phyloP scores from a whole-genome alignment of 306 rosid species.

The Astragalus membranaceus region DNA sequence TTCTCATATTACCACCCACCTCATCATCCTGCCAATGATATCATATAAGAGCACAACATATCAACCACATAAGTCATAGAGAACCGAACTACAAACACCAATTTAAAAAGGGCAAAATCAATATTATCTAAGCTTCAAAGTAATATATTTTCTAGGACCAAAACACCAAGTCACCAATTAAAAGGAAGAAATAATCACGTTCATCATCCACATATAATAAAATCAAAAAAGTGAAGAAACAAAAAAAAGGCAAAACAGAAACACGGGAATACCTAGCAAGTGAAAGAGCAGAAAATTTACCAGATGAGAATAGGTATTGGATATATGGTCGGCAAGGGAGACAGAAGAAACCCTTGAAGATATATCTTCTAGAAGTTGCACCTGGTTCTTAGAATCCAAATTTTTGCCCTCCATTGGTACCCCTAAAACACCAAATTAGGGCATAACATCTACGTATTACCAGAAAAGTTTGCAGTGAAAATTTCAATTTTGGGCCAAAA shows the following conservation, averaged over 20 bases:
- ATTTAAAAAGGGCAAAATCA: not conserved
- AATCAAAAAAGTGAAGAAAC: conserved; percentile 1
- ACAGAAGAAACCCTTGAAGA: conserved; percentile 26
- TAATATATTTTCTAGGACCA: not conserved
- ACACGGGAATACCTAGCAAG: not conserved
- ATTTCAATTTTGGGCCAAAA: not conserved
- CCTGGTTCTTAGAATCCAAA: conserved; percentile 18
- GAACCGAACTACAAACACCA: not conserved
- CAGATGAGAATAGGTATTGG: conserved; percentile 26
- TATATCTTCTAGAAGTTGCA: conserved; percentile 23
- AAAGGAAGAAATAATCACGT: not conserved
- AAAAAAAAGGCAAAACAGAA: not conserved
- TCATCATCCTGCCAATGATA: conserved; percentile 32
- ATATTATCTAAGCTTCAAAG: not conserved
- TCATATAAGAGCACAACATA: conserved; percentile 5
- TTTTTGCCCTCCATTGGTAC: conserved; percentile 27
- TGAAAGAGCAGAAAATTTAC: conserved; percentile 16
- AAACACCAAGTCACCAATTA: no score
- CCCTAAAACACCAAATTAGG: conserved; percentile 19
- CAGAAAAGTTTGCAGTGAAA: not conserved
- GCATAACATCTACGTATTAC: not conserved
- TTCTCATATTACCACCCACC: conserved; percentile 20
- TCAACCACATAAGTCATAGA: conserved; percentile 1
- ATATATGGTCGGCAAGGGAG: conserved; percentile 7
- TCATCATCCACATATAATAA: not conserved